phyloP scores from a whole-genome alignment of 208 protist genomes.

The Leishmania major region DNA sequence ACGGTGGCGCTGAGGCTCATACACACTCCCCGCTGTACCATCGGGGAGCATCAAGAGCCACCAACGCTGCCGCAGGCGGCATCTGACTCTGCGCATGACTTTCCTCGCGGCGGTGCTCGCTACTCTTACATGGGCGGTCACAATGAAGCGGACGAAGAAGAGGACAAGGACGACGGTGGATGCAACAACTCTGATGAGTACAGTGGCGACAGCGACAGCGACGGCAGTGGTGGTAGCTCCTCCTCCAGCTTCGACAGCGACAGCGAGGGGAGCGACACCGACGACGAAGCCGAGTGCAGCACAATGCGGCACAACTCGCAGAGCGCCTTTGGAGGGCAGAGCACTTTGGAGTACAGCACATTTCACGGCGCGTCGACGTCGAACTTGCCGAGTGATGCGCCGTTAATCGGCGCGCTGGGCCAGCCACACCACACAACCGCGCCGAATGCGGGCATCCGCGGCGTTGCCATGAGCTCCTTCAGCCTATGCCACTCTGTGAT shows the following conservation, averaged over 20 bases:
- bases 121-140: slow-evolving; percentile 13
- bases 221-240: neutral
- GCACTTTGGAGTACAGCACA: slow-evolving; percentile 27
- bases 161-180: slow-evolving; percentile 11
- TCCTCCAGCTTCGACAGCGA: slow-evolving; percentile 7
- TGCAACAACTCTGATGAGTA: slow-evolving; percentile 4
- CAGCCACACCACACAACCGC: neutral
- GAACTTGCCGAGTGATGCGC: neutral
- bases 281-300: slow-evolving; percentile 30
- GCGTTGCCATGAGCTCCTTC: slow-evolving; percentile 10
- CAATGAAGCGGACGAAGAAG: neutral
- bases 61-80: neutral
- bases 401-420: too few relatives aligned
- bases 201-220: slow-evolving; percentile 10
- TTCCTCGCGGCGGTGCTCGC: neutral
- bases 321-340: slow-evolving; percentile 9
- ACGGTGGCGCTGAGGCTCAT: neutral
- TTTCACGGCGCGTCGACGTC: slow-evolving; percentile 12
- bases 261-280: neutral
- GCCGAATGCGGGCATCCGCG: neutral
- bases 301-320: slow-evolving; percentile 15
- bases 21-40: neutral
- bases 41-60: neutral
- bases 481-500: neutral
- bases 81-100: neutral